Percentiles rank a stretch among this genome's conserved stretches.
Conservation (phyloP, 2,329 filamentous ascomycete species). For the Rutstroemia sp. region DNA sequence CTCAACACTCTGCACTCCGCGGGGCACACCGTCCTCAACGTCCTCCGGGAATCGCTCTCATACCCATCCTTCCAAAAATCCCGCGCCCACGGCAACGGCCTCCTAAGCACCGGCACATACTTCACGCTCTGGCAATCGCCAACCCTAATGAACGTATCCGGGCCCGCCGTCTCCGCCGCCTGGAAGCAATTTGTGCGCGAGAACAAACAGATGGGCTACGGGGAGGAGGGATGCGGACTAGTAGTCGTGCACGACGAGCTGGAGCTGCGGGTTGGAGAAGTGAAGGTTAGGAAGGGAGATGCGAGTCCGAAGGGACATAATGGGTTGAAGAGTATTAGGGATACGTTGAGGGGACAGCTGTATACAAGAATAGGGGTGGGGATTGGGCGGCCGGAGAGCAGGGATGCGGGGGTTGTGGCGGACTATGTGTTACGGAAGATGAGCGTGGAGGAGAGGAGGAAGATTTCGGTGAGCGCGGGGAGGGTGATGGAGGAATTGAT, state of each 20-base stretch:
- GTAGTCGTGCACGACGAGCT: constrained; percentile 87
- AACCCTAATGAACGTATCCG: constrained; percentile 78
- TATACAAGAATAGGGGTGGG: constrained; percentile 67
- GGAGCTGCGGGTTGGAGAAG: constrained; percentile 61
- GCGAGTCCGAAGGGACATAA: constrained; percentile 66
- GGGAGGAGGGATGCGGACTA: constrained; percentile 39
- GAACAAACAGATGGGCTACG: constrained; percentile 24
- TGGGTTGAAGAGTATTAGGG: constrained; percentile 61
- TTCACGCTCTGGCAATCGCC: constrained; percentile 69
- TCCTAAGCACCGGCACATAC: constrained; percentile 39
- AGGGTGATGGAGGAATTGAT: constrained; percentile 24
- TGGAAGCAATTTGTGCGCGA: constrained; percentile 51
- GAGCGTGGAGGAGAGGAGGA: constrained; percentile 21
- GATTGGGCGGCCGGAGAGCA: constrained; percentile 71
- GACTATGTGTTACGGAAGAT: constrained; percentile 61
- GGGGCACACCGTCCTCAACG: constrained; percentile 69
- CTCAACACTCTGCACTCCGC: constrained; percentile 77
- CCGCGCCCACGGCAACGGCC: constrained; percentile 41
- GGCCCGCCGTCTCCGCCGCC: constrained; percentile 58
- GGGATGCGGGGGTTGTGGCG: constrained; percentile 61
- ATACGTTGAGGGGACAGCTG: constrained; percentile 37
- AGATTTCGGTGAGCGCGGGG: constrained; percentile 23
- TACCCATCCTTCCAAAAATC: constrained; percentile 41
- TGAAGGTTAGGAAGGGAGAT: constrained; percentile 57
- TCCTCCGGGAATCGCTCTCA: constrained; percentile 35